Evolutionary conservation across 108 stramenopile genomes (phyloP), one percentile per base, ranked within the genome.

Genomic region (Cyclotella atomus): DNA sequence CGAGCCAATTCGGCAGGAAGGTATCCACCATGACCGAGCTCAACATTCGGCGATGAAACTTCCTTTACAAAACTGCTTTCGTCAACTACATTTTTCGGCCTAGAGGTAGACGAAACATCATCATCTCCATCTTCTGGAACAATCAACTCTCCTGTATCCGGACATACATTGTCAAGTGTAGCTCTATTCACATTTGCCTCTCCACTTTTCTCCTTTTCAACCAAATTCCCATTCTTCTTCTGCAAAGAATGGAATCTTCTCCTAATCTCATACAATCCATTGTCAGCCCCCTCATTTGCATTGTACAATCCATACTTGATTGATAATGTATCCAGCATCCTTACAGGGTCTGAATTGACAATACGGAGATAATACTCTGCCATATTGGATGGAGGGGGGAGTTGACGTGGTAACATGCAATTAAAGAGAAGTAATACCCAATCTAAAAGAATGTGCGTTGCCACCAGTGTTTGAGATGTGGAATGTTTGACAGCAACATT

Each of bases 11-110:
- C 63, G 36, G 63, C 41, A 16, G 91, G 85, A 19, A 95, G 64
- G 70, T 89, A 92, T 50, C 93, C 93, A 34, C 91, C 91, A 54
- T 95, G 93, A 27, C 91, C 91, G 35, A 89, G 43, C 68, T 92
- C 91, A 34, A 77, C 72, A 62, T 83, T 88, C 1, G 76, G 69
- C 5, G 20, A 28, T 15, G 80, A 88, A 15, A 92, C 83, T 2
- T 85, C 82, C 28, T 55, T 68, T 9, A 77, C 67, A 77, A 95
- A 95, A 23, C 84, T 80, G 25, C 55, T 46, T 27, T 83, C 67
- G 27, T 84, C 65, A 60, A 95, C 89, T 36, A 83, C 82, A 54
- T 89, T 87, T 54, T 89, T 85, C 14, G 90, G 90, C 35, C 77
- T 57, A 16, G 63, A 53, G 20, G 68, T 50, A n/a, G n/a, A n/a